Evolutionary conservation across 257 asterid species (phyloP).

Genomic region (Solanum appendiculatum): DNA sequence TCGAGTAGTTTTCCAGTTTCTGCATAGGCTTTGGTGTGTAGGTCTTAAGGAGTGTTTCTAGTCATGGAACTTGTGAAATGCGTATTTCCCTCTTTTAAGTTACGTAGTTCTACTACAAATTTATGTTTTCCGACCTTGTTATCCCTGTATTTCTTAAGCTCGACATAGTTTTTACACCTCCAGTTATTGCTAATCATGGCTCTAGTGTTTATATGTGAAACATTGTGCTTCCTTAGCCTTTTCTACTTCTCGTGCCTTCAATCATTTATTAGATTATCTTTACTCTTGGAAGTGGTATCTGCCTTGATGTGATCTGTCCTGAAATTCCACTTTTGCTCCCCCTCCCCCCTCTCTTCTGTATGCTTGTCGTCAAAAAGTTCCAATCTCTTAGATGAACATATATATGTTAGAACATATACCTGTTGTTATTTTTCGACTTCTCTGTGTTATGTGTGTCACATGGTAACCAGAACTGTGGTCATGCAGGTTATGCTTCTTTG

Average conservation of each 20-base stretch:
- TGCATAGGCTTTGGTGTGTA: neutral
- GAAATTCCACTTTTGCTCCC: neutral
- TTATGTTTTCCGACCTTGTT: neutral
- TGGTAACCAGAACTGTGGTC: neutral
- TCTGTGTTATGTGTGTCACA: neutral
- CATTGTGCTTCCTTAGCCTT: neutral
- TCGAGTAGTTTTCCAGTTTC: neutral
- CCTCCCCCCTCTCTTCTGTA: neutral
- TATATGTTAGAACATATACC: neutral
- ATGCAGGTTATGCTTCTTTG: slow-evolving; percentile 85
- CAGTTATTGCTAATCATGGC: neutral
- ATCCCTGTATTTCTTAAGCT: neutral
- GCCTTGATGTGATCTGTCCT: neutral
- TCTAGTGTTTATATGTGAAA: neutral
- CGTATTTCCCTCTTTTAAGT: neutral
- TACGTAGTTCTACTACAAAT: neutral
- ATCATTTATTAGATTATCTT: neutral
- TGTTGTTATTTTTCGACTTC: neutral
- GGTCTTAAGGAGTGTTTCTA: neutral
- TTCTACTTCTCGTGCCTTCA: neutral
- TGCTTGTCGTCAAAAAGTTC: neutral
- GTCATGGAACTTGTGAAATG: neutral
- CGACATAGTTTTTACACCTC: neutral
- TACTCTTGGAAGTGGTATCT: neutral
- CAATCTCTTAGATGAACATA: neutral